Conservation (phyloP, 495 filamentous ascomycete genomes). For the Penicillium cosmopolitanum region DNA sequence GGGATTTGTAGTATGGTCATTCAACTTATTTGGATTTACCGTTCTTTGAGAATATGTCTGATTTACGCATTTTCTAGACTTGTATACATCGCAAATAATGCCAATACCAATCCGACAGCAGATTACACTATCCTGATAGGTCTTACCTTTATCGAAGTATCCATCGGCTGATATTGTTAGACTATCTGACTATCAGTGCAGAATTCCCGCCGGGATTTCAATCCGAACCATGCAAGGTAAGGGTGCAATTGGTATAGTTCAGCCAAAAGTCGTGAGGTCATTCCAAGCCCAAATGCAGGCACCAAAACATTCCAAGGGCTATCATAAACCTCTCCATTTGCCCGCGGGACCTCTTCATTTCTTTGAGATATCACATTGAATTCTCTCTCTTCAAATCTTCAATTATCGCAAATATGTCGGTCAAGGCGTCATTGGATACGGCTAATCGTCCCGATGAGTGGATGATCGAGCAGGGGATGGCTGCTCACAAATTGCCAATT, state of each 20-base stretch:
- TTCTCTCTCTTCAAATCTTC: neutral
- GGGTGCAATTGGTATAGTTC: neutral
- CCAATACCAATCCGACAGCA: no score
- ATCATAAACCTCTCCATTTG: no score
- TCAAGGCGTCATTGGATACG: neutral
- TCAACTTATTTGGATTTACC: no score
- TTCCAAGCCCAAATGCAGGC: neutral
- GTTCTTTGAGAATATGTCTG: no score
- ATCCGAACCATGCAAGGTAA: neutral
- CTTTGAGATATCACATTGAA: neutral
- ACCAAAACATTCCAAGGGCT: neutral
- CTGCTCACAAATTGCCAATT: constrained; percentile 47
- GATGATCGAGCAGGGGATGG: constrained; percentile 57
- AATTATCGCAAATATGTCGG: neutral
- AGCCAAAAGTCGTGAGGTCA: constrained; percentile 1
- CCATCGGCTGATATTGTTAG: neutral
- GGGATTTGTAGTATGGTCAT: no score
- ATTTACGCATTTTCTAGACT: no score
- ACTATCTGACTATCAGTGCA: neutral
- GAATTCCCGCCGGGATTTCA: neutral
- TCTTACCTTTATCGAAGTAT: no score
- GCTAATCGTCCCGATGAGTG: constrained; percentile 53
- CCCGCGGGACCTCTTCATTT: no score
- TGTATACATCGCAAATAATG: no score
- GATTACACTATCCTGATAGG: no score